Evolutionary conservation across 83 land plant genomes (phyloP), one percentile per base, ranked within the genome.

Genomic region (Picea mariana): DNA sequence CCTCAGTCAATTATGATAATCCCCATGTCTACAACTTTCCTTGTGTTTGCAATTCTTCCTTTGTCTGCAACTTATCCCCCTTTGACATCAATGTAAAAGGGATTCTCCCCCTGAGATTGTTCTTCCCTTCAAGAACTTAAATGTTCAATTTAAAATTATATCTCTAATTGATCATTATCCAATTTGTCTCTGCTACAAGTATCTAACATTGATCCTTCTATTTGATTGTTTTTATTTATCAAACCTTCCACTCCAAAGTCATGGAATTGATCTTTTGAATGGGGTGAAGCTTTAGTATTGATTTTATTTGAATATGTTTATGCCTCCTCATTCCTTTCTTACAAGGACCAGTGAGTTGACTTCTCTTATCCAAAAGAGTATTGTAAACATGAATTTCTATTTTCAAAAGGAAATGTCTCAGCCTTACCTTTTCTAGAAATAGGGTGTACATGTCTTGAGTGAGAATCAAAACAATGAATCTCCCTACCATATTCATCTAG

Each of bases 341-440:
- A 67, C 20, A 58, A 62, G 23, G 75, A 61, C 59, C 24, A 55
- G 58, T 75, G 62, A 20, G 79, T 65, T 24, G 76, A 62, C 75
- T 62, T 85, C 75, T 89, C 81, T 81, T 38, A 80, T 42, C 82
- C 83, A 52, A 60, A 69, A 0, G 80, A 24, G 17, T 78, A 68
- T 24, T 75, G 83, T 49, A 40, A 18, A 62, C 58, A 44, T 4
- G 81, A 81, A 31, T 52, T 63, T 31, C 26, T 59, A 81, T 81
- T 65, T 71, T 66, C 72, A 60, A 59, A 31, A 24, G 21, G 23
- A 31, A 60, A 55, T 17, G 23, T 58, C 44, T 67, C 63, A 34
- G 24, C 2, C 84, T 79, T 83, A 38, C 11, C 3, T 38, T 69
- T 27, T 27, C 31, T 27, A 27, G 31, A 27, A 27, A 27, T 27